A percentile compares a stretch with the other conserved stretches of the same genome.
phyloP scores from a whole-genome alignment of 192 early-diverging fungal species.

The Backusella sp. region DNA sequence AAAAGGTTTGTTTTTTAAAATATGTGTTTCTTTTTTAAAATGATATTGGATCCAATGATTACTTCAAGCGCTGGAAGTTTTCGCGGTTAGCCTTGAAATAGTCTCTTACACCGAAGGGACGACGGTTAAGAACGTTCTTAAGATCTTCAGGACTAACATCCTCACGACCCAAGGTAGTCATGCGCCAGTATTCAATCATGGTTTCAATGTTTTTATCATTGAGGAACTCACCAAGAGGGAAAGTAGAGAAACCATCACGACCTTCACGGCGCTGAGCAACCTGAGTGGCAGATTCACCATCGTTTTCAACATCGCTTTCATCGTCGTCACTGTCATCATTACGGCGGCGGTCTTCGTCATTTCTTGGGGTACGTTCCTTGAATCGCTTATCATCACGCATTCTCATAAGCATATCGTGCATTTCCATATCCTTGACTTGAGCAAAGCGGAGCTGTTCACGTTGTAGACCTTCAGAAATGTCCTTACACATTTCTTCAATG shows the following conservation, averaged over 20 bases:
- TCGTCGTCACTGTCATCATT: neutral
- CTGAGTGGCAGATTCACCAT: neutral
- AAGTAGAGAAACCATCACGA: conserved; percentile 16
- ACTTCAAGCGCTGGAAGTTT: conserved; percentile 14
- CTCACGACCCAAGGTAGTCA: conserved; percentile 1
- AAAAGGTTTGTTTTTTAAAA: neutral
- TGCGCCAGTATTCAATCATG: conserved; percentile 17
- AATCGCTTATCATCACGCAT: conserved; percentile 23
- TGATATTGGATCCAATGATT: neutral
- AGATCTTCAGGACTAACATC: conserved; percentile 18
- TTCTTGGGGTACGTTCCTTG: neutral
- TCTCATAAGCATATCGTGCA: neutral
- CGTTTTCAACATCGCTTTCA: neutral
- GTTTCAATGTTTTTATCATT: conserved; percentile 22
- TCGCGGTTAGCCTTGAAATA: conserved; percentile 25
- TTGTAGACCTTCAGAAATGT: conserved; percentile 12
- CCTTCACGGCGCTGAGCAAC: neutral
- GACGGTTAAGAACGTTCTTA: conserved; percentile 5
- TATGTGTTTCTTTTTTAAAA: neutral
- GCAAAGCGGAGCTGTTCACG: conserved; percentile 8
- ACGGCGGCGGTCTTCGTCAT: neutral
- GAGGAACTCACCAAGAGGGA: conserved; percentile 25
- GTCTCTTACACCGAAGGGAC: conserved; percentile 7
- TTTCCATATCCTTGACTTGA: neutral
- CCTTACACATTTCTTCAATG: neutral